These are phyloP conservation scores for Fusarium papillatum DNA, from an alignment of 2,329 filamentous ascomycete species.

Conservation along the genomic window DNA sequence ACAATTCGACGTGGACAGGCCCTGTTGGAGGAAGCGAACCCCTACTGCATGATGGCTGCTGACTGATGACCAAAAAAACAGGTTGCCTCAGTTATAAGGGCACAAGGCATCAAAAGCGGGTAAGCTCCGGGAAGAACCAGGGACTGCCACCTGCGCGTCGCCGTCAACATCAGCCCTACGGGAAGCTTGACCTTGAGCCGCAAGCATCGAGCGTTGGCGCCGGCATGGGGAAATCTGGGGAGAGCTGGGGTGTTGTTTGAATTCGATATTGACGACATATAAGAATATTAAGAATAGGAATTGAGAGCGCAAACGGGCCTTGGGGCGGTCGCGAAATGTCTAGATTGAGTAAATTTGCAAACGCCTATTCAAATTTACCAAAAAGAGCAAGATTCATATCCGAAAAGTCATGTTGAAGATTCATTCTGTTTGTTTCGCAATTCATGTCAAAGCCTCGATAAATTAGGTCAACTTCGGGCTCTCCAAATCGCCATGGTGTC, in stretches of 20 bases:
- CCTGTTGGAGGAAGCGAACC: neutral
- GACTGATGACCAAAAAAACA: neutral
- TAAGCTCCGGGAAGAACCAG: neutral
- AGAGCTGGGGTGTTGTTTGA: constrained; percentile 34
- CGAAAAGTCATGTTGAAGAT: constrained; percentile 19
- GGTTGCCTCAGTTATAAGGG: constrained; percentile 11
- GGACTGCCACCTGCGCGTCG: constrained; percentile 28
- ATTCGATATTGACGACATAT: constrained; percentile 17
- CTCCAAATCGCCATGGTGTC: constrained; percentile 31
- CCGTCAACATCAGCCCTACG: constrained; percentile 45
- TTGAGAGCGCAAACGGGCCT: constrained; percentile 27
- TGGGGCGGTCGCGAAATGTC: constrained; percentile 12
- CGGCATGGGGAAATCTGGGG: constrained; percentile 40
- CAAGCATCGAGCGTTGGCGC: constrained; percentile 45
- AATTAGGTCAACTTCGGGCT: constrained; percentile 19
- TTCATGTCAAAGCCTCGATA: constrained; percentile 28
- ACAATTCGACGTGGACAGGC: constrained; percentile 4
- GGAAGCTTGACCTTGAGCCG: constrained; percentile 44
- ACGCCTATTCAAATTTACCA: neutral
- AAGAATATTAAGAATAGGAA: constrained; percentile 23
- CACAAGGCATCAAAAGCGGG: constrained; percentile 19
- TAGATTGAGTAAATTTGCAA: constrained; percentile 11
- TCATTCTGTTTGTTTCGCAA: constrained; percentile 16
- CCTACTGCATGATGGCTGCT: neutral
- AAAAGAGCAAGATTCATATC: neutral